phyloP scores from a whole-genome alignment of 2,329 filamentous ascomycete species.

The Calycina marina region DNA sequence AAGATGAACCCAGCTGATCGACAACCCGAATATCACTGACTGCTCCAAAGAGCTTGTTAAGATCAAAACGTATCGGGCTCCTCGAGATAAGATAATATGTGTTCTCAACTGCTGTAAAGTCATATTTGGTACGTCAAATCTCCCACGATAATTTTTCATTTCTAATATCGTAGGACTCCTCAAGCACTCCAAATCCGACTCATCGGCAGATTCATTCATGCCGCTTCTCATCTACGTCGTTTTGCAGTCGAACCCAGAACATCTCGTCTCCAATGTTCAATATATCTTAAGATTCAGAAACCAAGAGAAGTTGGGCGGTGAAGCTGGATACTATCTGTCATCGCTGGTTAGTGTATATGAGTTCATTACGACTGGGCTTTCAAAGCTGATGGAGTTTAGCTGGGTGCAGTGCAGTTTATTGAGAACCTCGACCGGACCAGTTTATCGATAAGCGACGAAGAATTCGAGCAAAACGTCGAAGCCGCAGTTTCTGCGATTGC shows the following conservation, averaged over 20 bases:
- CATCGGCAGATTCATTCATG: conserved; percentile 92
- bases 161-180: conserved; percentile 49
- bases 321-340: conserved; percentile 95
- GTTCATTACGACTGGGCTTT: too few species aligned
- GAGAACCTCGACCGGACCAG: conserved; percentile 92
- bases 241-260: conserved; percentile 83
- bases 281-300: conserved; percentile 96
- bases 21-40: background rate
- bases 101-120: conserved; percentile 98
- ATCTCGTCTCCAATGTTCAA: conserved; percentile 93
- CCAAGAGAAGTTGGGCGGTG: conserved; percentile 92
- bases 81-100: conserved; percentile 95
- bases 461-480: conserved; percentile 95
- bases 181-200: conserved; percentile 83
- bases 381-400: conserved; percentile 29
- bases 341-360: conserved; percentile 54
- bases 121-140: conserved; percentile 60
- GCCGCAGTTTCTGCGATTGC: conserved; percentile 90
- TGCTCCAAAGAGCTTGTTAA: conserved; percentile 66
- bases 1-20: conserved; percentile 11
- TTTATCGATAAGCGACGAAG: conserved; percentile 82
- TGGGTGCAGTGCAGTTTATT: conserved; percentile 92
- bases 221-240: conserved; percentile 92
- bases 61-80: conserved; percentile 94
- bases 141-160: conserved; percentile 1